Base-by-base conservation (phyloP, 2,329 filamentous ascomycete species). In the Colletotrichum liriopes region DNA sequence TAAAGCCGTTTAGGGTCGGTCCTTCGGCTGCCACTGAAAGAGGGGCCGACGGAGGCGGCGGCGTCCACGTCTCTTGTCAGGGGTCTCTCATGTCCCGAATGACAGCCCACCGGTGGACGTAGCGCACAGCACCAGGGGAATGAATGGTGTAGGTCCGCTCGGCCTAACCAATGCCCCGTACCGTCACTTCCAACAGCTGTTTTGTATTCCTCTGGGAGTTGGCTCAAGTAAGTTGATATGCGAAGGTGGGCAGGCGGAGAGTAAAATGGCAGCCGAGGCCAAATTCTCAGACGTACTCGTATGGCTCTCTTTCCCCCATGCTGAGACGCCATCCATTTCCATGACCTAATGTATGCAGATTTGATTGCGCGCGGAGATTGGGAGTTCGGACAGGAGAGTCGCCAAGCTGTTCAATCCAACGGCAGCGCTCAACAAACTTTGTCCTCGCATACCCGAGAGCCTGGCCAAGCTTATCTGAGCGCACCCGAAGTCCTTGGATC, bases 391-490 rank as follows among this genome's bases (percentile, higher is more conserved):
- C 45, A 58, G 43, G 41, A 26, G 32, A 51, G 41, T 23, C 59
- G 65, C 59, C 59, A 64, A 65, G 65, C 59, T 64, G 43, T 37
- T 64, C 43, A 37, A 41, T 51, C 45, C 54, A 72, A 69, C 69
- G 69, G 65, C 66, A 45, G 14, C 45, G n/a, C 59, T 41, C 65
- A 55, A 64, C 65, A 72, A 62, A 69, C 65, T 72, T 64, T 65
- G 58, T 52, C 58, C 69, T 72, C 65, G 69, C 69, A 72, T 69
- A 54, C 52, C 65, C 52, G 58, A 58, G 23, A 63, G 47, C n/a
- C 49, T 62, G 43, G 65, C 69, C 65, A 68, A 47, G 68, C 63
- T 65, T 43, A 41, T 39, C 37, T 23, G 11, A 43, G 32, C 41
- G 52, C 8, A 55, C 14, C 55, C 43, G 41, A 62, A 26, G 41